These are phyloP conservation scores for Xylaria palmicola DNA, from an alignment of 495 filamentous ascomycete genomes.

Conservation along the genomic window DNA sequence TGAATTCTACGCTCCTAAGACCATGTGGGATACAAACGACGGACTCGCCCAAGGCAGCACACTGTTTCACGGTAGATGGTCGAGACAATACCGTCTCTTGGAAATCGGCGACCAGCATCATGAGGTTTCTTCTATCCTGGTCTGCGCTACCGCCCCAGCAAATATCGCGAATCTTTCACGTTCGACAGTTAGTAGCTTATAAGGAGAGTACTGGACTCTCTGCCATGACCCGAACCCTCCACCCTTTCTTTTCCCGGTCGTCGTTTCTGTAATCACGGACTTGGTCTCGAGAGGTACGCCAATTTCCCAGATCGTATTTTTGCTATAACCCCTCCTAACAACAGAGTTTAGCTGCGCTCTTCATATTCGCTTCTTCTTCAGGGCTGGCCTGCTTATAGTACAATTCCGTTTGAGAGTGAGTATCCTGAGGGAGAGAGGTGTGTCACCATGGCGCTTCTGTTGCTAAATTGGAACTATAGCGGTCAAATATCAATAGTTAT, in stretches of 20 bases:
- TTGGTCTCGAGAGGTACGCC: slow-evolving; percentile 3
- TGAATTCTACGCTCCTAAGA: background rate
- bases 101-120: slow-evolving; percentile 1
- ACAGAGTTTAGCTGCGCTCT: slow-evolving; percentile 25
- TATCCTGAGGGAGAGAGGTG: background rate
- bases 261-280: background rate
- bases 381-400: background rate
- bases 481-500: slow-evolving; percentile 14
- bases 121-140: slow-evolving; percentile 4
- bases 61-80: slow-evolving; percentile 14
- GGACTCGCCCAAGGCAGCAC: background rate
- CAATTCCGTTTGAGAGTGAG: slow-evolving; percentile 29
- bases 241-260: background rate
- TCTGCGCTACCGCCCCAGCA: slow-evolving; percentile 13
- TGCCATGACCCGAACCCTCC: background rate
- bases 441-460: background rate
- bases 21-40: background rate
- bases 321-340: slow-evolving; percentile 8
- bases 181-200: background rate
- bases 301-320: background rate
- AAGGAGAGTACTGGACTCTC: slow-evolving; percentile 3
- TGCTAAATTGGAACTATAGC: slow-evolving; percentile 10
- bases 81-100: slow-evolving; percentile 4
- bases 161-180: background rate
- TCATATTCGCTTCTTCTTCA: slow-evolving; percentile 20